Percentiles rank a stretch among this genome's conserved stretches.
Evolutionary conservation across 2,329 filamentous ascomycete genomes (phyloP).

Genomic region (Diaporthe ampelina): DNA sequence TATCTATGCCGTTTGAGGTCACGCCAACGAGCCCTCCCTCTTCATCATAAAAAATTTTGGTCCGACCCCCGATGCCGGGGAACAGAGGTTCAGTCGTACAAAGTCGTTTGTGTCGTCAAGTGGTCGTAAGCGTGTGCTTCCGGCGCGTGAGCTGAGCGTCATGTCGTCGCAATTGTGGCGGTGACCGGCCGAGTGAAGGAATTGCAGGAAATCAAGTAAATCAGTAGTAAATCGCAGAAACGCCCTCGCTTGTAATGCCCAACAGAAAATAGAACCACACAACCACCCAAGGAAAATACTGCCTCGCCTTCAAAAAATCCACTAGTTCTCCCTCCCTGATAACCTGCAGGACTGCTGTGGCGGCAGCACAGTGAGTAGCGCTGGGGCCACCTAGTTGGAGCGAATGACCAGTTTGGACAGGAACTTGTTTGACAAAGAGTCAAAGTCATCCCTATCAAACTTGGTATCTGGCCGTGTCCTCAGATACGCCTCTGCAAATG

Average conservation of each 20-base stretch:
- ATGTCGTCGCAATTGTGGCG: constrained; percentile 46
- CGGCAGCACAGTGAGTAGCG: constrained; percentile 30
- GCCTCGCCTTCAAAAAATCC: neutral
- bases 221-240: constrained; percentile 42
- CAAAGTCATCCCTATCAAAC: constrained; percentile 93
- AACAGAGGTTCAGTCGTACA: constrained; percentile 50
- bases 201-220: constrained; percentile 15
- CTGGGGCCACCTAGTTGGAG: constrained; percentile 74
- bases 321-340: neutral
- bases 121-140: constrained; percentile 46
- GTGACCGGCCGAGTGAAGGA: constrained; percentile 45
- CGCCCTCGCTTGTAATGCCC: constrained; percentile 50
- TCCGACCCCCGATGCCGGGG: constrained; percentile 26
- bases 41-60: constrained; percentile 25
- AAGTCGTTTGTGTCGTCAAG: constrained; percentile 45
- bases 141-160: constrained; percentile 40
- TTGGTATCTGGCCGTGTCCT: constrained; percentile 82
- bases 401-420: constrained; percentile 96
- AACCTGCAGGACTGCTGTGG: constrained; percentile 38
- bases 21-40: constrained; percentile 24
- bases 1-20: constrained; percentile 31
- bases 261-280: constrained; percentile 35
- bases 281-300: constrained; percentile 42
- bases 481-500: constrained; percentile 83
- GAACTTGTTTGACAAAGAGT: constrained; percentile 97